Evolutionary conservation across 169 alveolate genomes (phyloP).

Genomic region (Cryptosporidium xiaoi): DNA sequence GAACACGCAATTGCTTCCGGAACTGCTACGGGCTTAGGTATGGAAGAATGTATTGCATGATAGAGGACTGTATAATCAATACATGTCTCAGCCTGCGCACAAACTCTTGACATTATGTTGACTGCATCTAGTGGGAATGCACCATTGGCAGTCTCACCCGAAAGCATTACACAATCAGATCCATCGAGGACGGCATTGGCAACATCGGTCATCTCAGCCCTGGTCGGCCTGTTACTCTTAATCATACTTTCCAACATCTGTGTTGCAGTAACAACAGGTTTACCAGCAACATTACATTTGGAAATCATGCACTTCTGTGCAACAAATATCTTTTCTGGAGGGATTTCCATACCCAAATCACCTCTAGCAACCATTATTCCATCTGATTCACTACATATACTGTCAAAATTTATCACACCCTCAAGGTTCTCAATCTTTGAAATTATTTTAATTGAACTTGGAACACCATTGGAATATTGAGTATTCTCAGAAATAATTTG

Average conservation of each 20-base stretch:
- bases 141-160: slow-evolving; percentile 91
- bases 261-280: slow-evolving; percentile 98
- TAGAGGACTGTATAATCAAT: slow-evolving; percentile 80
- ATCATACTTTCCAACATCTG: slow-evolving; percentile 98
- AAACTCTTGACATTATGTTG: slow-evolving; percentile 85
- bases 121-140: slow-evolving; percentile 84
- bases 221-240: slow-evolving; percentile 96
- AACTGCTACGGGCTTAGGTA: slow-evolving; percentile 82
- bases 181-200: slow-evolving; percentile 99
- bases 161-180: slow-evolving; percentile 95
- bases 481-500: slow-evolving; percentile 80
- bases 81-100: slow-evolving; percentile 88
- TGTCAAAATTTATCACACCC: slow-evolving; percentile 95
- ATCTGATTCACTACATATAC: slow-evolving; percentile 93
- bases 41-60: slow-evolving; percentile 78
- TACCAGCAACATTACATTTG: slow-evolving; percentile 93
- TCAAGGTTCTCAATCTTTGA: slow-evolving; percentile 97
- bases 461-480: slow-evolving; percentile 79
- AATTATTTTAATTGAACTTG: slow-evolving; percentile 94
- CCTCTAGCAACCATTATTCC: slow-evolving; percentile 99
- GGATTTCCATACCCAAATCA: slow-evolving; percentile 98
- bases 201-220: slow-evolving; percentile 99
- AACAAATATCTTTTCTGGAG: slow-evolving; percentile 96
- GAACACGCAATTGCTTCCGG: slow-evolving; percentile 91
- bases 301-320: slow-evolving; percentile 97